These are phyloP conservation scores for Clonostachys sp. DNA, from an alignment of 2,329 filamentous ascomycete genomes.

Conservation along the genomic window DNA sequence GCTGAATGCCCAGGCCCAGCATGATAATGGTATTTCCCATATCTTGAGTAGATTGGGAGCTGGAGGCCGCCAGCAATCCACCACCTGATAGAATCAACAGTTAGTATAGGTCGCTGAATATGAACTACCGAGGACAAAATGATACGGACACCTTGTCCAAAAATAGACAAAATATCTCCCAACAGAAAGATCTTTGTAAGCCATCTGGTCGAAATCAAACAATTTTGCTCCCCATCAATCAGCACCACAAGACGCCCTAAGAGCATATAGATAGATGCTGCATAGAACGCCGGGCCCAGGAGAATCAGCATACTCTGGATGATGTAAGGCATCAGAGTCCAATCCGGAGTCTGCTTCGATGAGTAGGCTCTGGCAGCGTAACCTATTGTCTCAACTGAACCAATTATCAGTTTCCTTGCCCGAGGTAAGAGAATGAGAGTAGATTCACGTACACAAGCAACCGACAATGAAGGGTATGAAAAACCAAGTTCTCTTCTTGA, in stretches of 20 bases:
- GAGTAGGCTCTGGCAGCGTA: constrained; percentile 43
- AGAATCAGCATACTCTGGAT: constrained; percentile 25
- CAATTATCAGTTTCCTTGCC: neutral
- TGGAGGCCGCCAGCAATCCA: neutral
- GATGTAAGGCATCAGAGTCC: constrained; percentile 21
- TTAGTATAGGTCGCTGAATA: neutral
- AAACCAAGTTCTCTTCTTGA: constrained; percentile 37
- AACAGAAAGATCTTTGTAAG: constrained; percentile 42
- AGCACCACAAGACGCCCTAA: constrained; percentile 29
- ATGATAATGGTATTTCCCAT: constrained; percentile 40
- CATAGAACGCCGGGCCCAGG: constrained; percentile 31
- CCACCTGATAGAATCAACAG: neutral
- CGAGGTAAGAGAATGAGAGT: too few species aligned
- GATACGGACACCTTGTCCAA: constrained; percentile 7
- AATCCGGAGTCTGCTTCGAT: constrained; percentile 19
- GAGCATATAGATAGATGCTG: constrained; percentile 37
- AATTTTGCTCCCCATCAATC: constrained; percentile 25
- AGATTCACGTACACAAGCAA: constrained; percentile 30
- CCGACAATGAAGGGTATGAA: constrained; percentile 45
- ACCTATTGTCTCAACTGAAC: constrained; percentile 6
- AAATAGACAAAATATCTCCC: constrained; percentile 39
- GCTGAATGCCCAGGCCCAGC: constrained; percentile 43
- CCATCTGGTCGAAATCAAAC: constrained; percentile 31
- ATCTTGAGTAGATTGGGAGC: neutral
- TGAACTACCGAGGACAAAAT: neutral